Percentiles rank a stretch among this genome's conserved stretches.
phyloP scores from a whole-genome alignment of 2,329 filamentous ascomycete genomes.

The Fusarium albidum region DNA sequence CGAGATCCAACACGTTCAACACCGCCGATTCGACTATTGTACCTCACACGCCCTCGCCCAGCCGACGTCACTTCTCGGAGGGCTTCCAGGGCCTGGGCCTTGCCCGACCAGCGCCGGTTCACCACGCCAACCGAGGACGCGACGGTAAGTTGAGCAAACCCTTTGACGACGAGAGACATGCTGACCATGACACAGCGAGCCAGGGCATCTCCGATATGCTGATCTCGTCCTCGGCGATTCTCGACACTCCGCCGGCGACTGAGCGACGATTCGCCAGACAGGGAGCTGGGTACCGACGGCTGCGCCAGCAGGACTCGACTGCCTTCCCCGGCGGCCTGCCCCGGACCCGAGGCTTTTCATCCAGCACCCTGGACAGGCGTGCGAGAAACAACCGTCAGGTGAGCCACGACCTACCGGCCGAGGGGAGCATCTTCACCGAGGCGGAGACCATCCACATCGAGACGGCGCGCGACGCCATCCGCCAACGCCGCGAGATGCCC shows the following conservation, averaged over 20 bases:
- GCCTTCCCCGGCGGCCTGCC: conserved; percentile 20
- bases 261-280: conserved; percentile 11
- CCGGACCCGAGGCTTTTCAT: conserved; percentile 36
- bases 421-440: conserved; percentile 39
- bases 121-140: conserved; percentile 16
- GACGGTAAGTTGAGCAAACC: conserved; percentile 29
- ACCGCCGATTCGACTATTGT: conserved; percentile 39
- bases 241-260: conserved; percentile 27
- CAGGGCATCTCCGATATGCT: conserved; percentile 35
- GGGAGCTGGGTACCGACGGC: conserved; percentile 22
- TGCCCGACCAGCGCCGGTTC: conserved; percentile 25
- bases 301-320: conserved; percentile 12
- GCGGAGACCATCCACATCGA: conserved; percentile 44
- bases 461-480: conserved; percentile 42
- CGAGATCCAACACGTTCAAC: conserved; percentile 43
- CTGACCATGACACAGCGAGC: conserved; percentile 27
- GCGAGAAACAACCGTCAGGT: conserved; percentile 9
- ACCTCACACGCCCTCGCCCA: conserved; percentile 40
- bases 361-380: conserved; percentile 31
- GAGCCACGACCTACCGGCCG: conserved; percentile 4
- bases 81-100: conserved; percentile 4
- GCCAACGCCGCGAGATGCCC: conserved; percentile 41
- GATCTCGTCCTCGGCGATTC: conserved; percentile 38
- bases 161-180: no score
- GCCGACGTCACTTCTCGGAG: conserved; percentile 17